These are phyloP conservation scores for Leishmania turanica DNA, from an alignment of 208 protist genomes.

Conservation along the genomic window DNA sequence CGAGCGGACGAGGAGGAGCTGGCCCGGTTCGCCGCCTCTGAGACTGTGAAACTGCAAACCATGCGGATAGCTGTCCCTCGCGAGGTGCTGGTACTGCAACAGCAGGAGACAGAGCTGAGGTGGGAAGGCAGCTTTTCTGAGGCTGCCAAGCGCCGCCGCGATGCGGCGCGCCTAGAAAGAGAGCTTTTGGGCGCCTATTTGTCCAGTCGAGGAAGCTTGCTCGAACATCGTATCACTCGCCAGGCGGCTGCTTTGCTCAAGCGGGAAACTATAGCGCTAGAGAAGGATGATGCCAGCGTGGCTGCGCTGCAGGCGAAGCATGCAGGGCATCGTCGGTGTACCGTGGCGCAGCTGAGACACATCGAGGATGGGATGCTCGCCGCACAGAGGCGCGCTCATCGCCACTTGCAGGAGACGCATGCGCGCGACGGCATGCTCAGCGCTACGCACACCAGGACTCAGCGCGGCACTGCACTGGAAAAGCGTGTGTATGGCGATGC, in stretches of 20 bases:
- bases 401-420: constrained; percentile 36
- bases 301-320: constrained; percentile 14
- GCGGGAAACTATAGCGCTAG: constrained; percentile 12
- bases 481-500: constrained; percentile 46
- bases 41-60: constrained; percentile 32
- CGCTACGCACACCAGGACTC: constrained; percentile 28
- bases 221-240: constrained; percentile 23
- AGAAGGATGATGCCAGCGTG: constrained; percentile 24
- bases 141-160: constrained; percentile 26
- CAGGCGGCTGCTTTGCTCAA: constrained; percentile 16
- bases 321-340: constrained; percentile 10
- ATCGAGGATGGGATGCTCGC: constrained; percentile 64
- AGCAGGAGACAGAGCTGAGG: constrained; percentile 41
- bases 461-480: constrained; percentile 60
- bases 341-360: constrained; percentile 37
- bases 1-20: constrained; percentile 52
- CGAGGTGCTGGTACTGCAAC: constrained; percentile 26
- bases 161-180: constrained; percentile 21
- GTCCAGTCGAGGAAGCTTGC: constrained; percentile 5
- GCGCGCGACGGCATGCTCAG: constrained; percentile 18
- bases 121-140: constrained; percentile 37
- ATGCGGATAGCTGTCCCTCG: constrained; percentile 41
- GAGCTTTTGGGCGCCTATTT: constrained; percentile 5
- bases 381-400: constrained; percentile 45
- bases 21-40: constrained; percentile 30